Percentiles rank a stretch among this genome's conserved stretches.
phyloP scores from a whole-genome alignment of 495 filamentous ascomycete genomes.

The Xylona heveae region DNA sequence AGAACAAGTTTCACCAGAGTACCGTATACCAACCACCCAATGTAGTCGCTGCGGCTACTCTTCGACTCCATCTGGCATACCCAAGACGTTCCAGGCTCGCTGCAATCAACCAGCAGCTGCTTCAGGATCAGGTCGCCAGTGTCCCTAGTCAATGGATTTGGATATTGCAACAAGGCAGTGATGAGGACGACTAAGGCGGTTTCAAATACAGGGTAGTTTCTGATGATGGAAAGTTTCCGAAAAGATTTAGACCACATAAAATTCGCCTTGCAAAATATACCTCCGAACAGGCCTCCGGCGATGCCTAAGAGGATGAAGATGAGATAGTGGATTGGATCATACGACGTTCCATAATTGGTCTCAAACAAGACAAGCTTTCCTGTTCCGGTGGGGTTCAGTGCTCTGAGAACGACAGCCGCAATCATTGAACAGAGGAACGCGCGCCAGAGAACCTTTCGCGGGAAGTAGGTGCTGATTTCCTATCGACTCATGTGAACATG shows the following conservation, averaged over 20 bases:
- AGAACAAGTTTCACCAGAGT: constrained; percentile 29
- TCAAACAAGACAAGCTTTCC: constrained; percentile 38
- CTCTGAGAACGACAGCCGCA: constrained; percentile 29
- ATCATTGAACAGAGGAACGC: constrained; percentile 34
- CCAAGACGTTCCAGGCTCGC: constrained; percentile 16
- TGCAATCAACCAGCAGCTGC: constrained; percentile 30
- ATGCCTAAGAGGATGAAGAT: constrained; percentile 32
- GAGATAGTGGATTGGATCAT: constrained; percentile 29
- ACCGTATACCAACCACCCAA: constrained; percentile 28
- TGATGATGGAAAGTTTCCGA: constrained; percentile 26
- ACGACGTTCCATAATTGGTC: constrained; percentile 31
- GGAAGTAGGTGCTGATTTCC: constrained; percentile 33
- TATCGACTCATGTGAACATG: constrained; percentile 6
- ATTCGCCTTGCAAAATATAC: constrained; percentile 33
- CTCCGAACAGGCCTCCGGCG: constrained; percentile 32
- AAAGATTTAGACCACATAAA: constrained; percentile 33
- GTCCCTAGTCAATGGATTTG: constrained; percentile 27
- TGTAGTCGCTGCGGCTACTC: constrained; percentile 15
- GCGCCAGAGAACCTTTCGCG: constrained; percentile 31
- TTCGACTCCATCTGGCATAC: constrained; percentile 25
- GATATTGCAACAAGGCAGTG: constrained; percentile 31
- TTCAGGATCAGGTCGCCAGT: constrained; percentile 31
- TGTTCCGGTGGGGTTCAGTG: constrained; percentile 33
- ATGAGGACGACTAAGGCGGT: constrained; percentile 27
- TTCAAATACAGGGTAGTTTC: constrained; percentile 29